Conservation (phyloP, 2,329 filamentous ascomycete species). For the Penicillium verrucosum region DNA sequence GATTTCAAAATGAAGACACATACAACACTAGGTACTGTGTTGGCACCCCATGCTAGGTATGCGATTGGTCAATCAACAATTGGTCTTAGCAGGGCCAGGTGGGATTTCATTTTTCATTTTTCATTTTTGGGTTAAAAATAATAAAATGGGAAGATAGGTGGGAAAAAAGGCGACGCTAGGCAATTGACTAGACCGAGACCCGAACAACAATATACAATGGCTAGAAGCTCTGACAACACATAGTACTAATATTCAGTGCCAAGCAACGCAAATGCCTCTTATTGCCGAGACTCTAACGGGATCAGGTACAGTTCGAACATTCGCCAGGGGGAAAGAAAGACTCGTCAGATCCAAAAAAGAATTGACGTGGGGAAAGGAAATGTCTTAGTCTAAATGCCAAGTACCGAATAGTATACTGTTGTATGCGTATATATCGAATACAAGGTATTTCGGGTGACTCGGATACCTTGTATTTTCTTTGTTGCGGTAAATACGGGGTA, state of each 20-base stretch:
- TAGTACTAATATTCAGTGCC: not conserved
- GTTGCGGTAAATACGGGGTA: not conserved
- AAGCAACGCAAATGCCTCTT: not conserved
- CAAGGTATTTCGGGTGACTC: not conserved
- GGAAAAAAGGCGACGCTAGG: not conserved
- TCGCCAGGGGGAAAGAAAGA: not conserved
- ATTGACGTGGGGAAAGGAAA: slow-evolving; percentile 1
- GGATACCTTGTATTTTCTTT: not conserved
- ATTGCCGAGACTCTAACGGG: not conserved
- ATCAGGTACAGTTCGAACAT: not conserved
- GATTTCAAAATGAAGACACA: not conserved
- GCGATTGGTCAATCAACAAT: slow-evolving; percentile 1
- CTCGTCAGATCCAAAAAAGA: slow-evolving; percentile 3
- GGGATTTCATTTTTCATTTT: not conserved
- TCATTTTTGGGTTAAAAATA: not conserved
- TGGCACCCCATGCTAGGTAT: not conserved
- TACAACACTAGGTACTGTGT: not conserved
- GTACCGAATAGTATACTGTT: not conserved
- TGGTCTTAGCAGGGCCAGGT: slow-evolving; percentile 1
- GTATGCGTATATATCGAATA: not conserved
- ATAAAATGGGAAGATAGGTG: not conserved
- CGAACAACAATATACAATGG: not conserved
- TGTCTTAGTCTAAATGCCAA: not conserved
- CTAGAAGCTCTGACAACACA: slow-evolving; percentile 8
- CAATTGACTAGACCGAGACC: slow-evolving; percentile 3